Evolutionary conservation across 257 asterid genomes (phyloP), one percentile per base, ranked within the genome.

Genomic region (Ocimum tenuiflorum): DNA sequence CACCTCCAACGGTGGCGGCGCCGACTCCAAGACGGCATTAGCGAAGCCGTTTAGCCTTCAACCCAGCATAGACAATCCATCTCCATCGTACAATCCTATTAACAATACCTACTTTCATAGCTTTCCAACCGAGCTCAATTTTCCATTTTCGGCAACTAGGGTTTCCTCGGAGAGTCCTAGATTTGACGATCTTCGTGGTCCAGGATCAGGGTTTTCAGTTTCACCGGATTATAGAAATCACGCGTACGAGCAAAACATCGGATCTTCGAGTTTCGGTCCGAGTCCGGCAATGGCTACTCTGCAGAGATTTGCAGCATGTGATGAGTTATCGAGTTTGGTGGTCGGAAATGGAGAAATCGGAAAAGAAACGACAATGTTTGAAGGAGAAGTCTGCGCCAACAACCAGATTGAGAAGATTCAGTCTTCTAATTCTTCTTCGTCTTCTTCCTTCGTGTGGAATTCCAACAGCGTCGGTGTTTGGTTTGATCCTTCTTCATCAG

Each of bases 401-500:
- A 54, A 55, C 36, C 66, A 38, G 39, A 47, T 17, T 17, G 7
- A 33, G 12, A 11, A 45, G 35, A 72, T 66, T 60, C 66, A 42
- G 6, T n/a, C n/a, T n/a, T n/a, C n/a, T n/a, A n/a, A n/a, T n/a
- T n/a, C n/a, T n/a, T n/a, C n/a, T n/a, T n/a, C 62, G 35, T 38
- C 73, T 20, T 63, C 78, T n/a, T 36, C 82, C 49, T 41, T 69
- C 35, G 39, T 70, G 7, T 78, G 80, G 80, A 78, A 67, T 54
- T 49, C 78, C 3, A 62, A 41, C 50, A 72, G 50, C 35, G 31
- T 42, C 41, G 68, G 73, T 41, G 41, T 69, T 56, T 72, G 81
- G 80, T 73, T 79, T 63, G 81, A 79, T 48, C 79, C 81, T 72
- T 59, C 83, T 8, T 78, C 80, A 48, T 75, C 83, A 15, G 73